Evolutionary conservation across 2,329 filamentous ascomycete species (phyloP).

Genomic region (Pyrenophora teres): DNA sequence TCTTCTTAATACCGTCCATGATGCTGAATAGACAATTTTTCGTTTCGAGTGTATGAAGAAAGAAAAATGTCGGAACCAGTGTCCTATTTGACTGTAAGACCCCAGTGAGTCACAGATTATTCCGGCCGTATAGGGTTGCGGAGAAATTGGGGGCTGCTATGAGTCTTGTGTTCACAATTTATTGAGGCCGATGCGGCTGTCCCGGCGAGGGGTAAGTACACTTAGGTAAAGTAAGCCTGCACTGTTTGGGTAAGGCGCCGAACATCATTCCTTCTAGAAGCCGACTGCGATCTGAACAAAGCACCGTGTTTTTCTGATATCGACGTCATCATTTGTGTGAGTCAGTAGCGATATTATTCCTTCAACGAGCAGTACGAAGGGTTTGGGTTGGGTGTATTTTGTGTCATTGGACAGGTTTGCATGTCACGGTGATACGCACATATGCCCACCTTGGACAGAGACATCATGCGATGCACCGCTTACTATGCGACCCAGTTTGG

Average conservation of each 20-base stretch:
- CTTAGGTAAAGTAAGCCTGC: neutral
- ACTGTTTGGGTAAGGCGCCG: conserved; percentile 3
- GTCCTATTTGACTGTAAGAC: conserved; percentile 11
- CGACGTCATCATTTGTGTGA: neutral
- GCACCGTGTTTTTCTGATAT: neutral
- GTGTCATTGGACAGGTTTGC: too few species aligned
- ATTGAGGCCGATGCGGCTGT: conserved; percentile 27
- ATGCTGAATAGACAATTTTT: conserved; percentile 9
- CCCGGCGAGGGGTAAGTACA: conserved; percentile 3
- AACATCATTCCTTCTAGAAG: conserved; percentile 13
- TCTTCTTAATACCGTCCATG: conserved; percentile 57
- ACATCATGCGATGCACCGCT: too few species aligned
- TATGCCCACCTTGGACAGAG: too few species aligned
- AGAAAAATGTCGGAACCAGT: neutral
- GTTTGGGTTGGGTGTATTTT: too few species aligned
- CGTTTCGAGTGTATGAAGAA: neutral
- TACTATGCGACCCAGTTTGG: too few species aligned
- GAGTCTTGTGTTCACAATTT: conserved; percentile 29
- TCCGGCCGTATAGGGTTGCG: conserved; percentile 8
- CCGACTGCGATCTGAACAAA: neutral
- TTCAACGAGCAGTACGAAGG: too few species aligned
- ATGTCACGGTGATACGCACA: too few species aligned
- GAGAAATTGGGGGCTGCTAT: conserved; percentile 11
- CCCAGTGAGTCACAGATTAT: conserved; percentile 22
- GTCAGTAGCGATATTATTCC: neutral